Evolutionary conservation across 139 green algal species (phyloP).

Genomic region (Closterium sp.): DNA sequence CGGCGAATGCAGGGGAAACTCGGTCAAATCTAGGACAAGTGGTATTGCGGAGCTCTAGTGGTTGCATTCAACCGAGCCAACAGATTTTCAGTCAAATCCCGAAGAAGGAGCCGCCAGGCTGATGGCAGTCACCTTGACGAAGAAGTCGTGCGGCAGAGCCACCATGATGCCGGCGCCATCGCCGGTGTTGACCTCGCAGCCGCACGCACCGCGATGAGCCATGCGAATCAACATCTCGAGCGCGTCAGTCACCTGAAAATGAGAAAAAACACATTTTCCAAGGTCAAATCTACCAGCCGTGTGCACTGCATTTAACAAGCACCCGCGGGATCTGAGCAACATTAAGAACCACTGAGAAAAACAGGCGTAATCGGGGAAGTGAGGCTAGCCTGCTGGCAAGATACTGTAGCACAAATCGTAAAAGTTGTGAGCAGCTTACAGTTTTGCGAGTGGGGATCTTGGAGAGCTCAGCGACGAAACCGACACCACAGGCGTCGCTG

Average conservation of each 20-base stretch:
- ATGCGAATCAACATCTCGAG: constrained; percentile 88
- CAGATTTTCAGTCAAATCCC: too few species aligned
- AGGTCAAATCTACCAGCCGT: too few species aligned
- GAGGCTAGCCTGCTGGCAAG: not conserved
- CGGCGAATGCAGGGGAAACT: not conserved
- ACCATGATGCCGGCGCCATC: constrained; percentile 92
- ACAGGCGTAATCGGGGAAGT: too few species aligned
- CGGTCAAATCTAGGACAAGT: not conserved
- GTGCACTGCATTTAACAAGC: too few species aligned
- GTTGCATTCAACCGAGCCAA: too few species aligned
- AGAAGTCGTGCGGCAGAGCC: constrained; percentile 84
- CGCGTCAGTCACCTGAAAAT: constrained; percentile 70
- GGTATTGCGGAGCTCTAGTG: too few species aligned
- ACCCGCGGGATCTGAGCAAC: not conserved
- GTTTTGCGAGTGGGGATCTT: constrained; percentile 68
- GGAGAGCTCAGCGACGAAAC: constrained; percentile 86
- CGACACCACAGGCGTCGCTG: constrained; percentile 84
- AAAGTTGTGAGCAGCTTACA: constrained; percentile 12
- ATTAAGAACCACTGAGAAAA: too few species aligned
- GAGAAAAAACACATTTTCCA: not conserved
- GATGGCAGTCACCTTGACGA: constrained; percentile 55
- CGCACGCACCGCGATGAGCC: constrained; percentile 84
- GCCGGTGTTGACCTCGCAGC: constrained; percentile 91
- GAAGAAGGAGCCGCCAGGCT: not conserved
- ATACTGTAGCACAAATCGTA: not conserved